These are phyloP conservation scores for Tricladium varicosporioides DNA, from an alignment of 2,329 filamentous ascomycete species.

Conservation along the genomic window DNA sequence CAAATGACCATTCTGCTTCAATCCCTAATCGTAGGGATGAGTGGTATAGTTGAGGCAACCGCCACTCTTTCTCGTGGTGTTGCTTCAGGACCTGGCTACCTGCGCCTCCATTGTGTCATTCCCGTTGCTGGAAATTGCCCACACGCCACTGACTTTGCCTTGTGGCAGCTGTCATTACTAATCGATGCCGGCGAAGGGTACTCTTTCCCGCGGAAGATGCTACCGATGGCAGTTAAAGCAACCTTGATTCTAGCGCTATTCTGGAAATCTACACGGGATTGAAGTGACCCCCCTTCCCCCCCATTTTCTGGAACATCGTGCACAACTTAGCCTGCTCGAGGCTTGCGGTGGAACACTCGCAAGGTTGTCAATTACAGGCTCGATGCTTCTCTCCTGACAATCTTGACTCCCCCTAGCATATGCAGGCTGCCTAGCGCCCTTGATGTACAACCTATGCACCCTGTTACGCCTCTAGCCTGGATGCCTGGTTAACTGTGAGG, in stretches of 20 bases:
- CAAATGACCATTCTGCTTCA: conserved; percentile 1
- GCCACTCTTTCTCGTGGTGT: conserved; percentile 8
- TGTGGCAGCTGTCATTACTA: conserved; percentile 12
- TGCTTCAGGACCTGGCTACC: conserved; percentile 18
- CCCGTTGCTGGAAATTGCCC: conserved; percentile 1
- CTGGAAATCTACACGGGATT: conserved; percentile 23
- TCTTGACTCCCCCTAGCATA: conserved; percentile 11
- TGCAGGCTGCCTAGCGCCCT: conserved; percentile 17
- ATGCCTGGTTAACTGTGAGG: conserved; percentile 13
- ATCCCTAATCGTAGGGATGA: conserved; percentile 1
- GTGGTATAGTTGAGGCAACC: conserved; percentile 8
- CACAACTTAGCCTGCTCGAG: conserved; percentile 25
- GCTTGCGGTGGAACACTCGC: conserved; percentile 26
- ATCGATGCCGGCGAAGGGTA: conserved; percentile 6
- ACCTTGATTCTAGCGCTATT: conserved; percentile 26
- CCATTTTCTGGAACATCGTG: conserved; percentile 12
- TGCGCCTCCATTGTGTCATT: conserved; percentile 15
- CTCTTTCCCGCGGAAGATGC: not conserved
- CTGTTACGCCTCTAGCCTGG: not conserved
- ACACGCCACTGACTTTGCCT: conserved; percentile 7
- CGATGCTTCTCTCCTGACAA: conserved; percentile 3
- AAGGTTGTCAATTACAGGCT: not conserved
- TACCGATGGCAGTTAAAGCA: conserved; percentile 11
- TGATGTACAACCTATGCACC: conserved; percentile 1
- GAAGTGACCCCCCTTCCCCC: conserved; percentile 14